A percentile compares a stretch with the other conserved stretches of the same genome.
These are phyloP conservation scores for Phoma sp. DNA, from an alignment of 2,329 filamentous ascomycete genomes.

Conservation along the genomic window DNA sequence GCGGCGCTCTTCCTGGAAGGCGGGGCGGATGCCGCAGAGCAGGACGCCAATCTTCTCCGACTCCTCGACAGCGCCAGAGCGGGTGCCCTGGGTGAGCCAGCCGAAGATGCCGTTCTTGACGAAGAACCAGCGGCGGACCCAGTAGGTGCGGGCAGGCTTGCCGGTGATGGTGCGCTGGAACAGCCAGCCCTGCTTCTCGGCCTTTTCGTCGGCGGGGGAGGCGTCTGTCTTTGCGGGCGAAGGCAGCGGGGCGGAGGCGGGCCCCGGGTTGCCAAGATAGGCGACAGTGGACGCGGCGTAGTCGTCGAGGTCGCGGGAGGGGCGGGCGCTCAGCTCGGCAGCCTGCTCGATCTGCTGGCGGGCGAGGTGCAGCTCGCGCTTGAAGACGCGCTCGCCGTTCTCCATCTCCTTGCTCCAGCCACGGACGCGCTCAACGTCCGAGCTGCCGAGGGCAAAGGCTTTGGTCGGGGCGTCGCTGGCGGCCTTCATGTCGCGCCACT, in stretches of 20 bases:
- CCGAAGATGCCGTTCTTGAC: slow-evolving; percentile 95
- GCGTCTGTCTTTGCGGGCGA: slow-evolving; percentile 62
- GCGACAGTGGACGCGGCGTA: slow-evolving; percentile 91
- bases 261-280: slow-evolving; percentile 70
- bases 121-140: slow-evolving; percentile 94
- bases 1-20: slow-evolving; percentile 87
- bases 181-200: slow-evolving; percentile 94
- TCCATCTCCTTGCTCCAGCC: slow-evolving; percentile 97
- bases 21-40: slow-evolving; percentile 89
- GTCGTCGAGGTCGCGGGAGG: slow-evolving; percentile 90
- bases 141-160: slow-evolving; percentile 87
- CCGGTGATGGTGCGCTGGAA: slow-evolving; percentile 81
- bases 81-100: slow-evolving; percentile 82
- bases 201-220: slow-evolving; percentile 52
- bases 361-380: slow-evolving; percentile 78
- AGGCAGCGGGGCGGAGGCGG: slow-evolving; percentile 57
- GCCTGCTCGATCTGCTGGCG: slow-evolving; percentile 82
- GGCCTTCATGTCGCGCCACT: slow-evolving; percentile 84
- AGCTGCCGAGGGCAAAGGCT: slow-evolving; percentile 69
- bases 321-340: slow-evolving; percentile 73
- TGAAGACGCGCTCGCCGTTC: slow-evolving; percentile 81
- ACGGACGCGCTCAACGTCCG: slow-evolving; percentile 88
- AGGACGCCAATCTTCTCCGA: slow-evolving; percentile 95
- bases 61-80: slow-evolving; percentile 85
- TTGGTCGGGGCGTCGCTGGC: slow-evolving; percentile 69